Evolutionary conservation across 106 monocot species (phyloP).

Genomic region (Allium fistulosum): DNA sequence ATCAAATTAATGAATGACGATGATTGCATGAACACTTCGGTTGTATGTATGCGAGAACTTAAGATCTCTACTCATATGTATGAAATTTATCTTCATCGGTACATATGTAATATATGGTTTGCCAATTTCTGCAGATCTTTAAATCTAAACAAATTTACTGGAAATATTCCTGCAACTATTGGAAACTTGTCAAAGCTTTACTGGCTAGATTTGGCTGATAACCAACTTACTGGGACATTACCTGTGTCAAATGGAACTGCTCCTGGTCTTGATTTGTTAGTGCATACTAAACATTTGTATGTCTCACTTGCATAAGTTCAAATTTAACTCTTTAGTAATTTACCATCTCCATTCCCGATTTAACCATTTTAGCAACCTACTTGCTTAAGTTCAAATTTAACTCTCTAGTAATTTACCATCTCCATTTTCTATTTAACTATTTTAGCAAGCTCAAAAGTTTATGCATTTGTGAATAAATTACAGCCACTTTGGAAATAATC

Average conservation of each 20-base stretch:
- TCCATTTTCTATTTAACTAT: neutral
- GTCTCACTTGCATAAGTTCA: too few species aligned
- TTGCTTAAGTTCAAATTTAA: too few species aligned
- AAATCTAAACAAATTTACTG: constrained; percentile 48
- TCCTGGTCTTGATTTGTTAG: constrained; percentile 62
- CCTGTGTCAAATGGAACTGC: constrained; percentile 41
- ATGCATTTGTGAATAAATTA: neutral
- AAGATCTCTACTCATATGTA: neutral
- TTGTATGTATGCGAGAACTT: too few species aligned
- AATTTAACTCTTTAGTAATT: neutral
- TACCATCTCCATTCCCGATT: neutral
- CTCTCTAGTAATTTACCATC: neutral
- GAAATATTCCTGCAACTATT: constrained; percentile 30
- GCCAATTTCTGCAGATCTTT: constrained; percentile 26
- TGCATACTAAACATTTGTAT: constrained; percentile 72
- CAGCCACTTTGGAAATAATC: constrained; percentile 88
- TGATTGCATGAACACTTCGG: too few species aligned
- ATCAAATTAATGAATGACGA: too few species aligned
- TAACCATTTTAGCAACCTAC: neutral
- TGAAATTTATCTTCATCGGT: neutral
- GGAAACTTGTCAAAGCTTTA: constrained; percentile 36
- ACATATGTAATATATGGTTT: neutral
- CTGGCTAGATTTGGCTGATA: constrained; percentile 67
- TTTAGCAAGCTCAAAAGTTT: neutral
- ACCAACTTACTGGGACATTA: constrained; percentile 54